A percentile compares a stretch with the other conserved stretches of the same genome.
phyloP scores from a whole-genome alignment of 116 monocot species.

The Dioscorea cayenensis region DNA sequence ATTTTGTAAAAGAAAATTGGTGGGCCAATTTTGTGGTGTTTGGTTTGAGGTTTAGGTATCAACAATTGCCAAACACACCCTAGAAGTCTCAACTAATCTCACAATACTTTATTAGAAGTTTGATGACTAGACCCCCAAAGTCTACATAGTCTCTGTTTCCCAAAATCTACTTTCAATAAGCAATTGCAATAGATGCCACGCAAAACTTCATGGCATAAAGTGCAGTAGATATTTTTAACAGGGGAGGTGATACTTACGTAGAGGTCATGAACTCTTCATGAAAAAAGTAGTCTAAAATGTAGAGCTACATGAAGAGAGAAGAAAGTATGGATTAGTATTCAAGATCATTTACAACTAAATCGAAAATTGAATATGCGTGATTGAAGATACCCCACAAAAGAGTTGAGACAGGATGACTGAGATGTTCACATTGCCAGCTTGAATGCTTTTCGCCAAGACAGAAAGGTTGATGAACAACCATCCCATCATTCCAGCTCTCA shows the following conservation, averaged over 20 bases:
- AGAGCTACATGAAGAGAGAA: conserved; percentile 41
- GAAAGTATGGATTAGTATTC: conserved; percentile 6
- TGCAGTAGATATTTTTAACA: no score
- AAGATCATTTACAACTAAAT: not conserved
- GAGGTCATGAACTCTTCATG: conserved; percentile 98
- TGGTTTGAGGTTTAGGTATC: no score
- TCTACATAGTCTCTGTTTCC: no score
- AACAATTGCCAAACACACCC: no score
- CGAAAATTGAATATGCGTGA: not conserved
- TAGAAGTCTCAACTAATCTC: no score
- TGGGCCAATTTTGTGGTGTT: no score
- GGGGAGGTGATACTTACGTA: conserved; percentile 55
- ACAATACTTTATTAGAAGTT: no score
- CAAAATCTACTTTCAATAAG: not conserved
- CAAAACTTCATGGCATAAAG: no score
- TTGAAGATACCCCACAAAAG: conserved; percentile 69
- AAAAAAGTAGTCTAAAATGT: conserved; percentile 79
- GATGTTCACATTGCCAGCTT: conserved; percentile 53
- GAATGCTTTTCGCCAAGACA: conserved; percentile 61
- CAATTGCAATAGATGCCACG: not conserved
- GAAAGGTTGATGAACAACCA: conserved; percentile 98
- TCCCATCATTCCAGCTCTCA: conserved; percentile 98
- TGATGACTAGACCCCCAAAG: no score
- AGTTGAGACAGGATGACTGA: conserved; percentile 85
- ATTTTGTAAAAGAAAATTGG: no score